Conservation (phyloP, 1,139 yeast genomes). For the Yamadazyma diddensiae region DNA sequence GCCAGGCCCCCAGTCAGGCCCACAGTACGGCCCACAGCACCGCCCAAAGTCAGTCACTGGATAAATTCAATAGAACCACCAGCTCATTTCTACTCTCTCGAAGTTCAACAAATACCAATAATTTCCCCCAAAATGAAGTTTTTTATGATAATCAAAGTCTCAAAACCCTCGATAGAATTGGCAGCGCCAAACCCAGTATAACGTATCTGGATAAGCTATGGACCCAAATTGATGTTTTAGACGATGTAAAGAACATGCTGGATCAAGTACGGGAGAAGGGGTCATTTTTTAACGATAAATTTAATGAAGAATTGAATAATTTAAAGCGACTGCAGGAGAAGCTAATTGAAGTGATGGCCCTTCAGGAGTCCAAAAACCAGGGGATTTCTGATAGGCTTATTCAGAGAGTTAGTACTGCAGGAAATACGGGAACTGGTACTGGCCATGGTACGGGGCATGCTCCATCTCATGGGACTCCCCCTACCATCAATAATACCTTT, state of each 20-base stretch:
- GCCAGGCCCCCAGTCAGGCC: too few species aligned
- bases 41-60: too few species aligned
- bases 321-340: slow-evolving; percentile 61
- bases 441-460: neutral
- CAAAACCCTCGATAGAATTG: slow-evolving; percentile 41
- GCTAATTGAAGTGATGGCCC: slow-evolving; percentile 55
- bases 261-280: slow-evolving; percentile 49
- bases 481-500: slow-evolving; percentile 1
- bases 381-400: slow-evolving; percentile 7
- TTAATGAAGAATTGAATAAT: slow-evolving; percentile 52
- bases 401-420: slow-evolving; percentile 4
- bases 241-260: slow-evolving; percentile 72
- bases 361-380: slow-evolving; percentile 26
- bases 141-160: slow-evolving; percentile 27
- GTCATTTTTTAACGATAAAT: slow-evolving; percentile 62
- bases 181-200: slow-evolving; percentile 49
- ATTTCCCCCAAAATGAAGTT: slow-evolving; percentile 6
- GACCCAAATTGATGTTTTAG: slow-evolving; percentile 86
- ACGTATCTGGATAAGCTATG: slow-evolving; percentile 73
- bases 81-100: slow-evolving; percentile 21
- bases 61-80: too few species aligned
- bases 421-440: neutral
- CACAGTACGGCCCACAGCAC: too few species aligned
- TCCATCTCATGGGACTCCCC: neutral
- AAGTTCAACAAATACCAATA: slow-evolving; percentile 25